Evolutionary conservation across 2,329 filamentous ascomycete species (phyloP).

Genomic region (Diaporthe citrichinensis): DNA sequence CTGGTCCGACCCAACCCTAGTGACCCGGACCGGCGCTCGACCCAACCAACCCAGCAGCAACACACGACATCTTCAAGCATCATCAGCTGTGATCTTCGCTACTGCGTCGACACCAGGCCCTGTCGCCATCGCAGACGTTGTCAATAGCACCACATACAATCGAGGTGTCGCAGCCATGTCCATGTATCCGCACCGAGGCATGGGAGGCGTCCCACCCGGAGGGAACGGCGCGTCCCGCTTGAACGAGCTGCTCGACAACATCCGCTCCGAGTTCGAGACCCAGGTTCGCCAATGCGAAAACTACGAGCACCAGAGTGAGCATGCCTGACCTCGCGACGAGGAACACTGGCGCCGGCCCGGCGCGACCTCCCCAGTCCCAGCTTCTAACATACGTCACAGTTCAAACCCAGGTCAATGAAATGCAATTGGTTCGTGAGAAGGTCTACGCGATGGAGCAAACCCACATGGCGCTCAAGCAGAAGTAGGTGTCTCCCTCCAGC

Average conservation of each 20-base stretch:
- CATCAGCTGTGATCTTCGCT: background rate
- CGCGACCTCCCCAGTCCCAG: conserved; percentile 27
- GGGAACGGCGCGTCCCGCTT: conserved; percentile 73
- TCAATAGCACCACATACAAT: conserved; percentile 3
- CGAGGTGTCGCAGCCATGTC: conserved; percentile 62
- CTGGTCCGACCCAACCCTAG: conserved; percentile 4
- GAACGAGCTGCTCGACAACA: conserved; percentile 91
- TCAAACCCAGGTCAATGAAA: conserved; percentile 90
- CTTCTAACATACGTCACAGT: conserved; percentile 68
- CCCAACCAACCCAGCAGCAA: background rate
- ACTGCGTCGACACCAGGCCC: background rate
- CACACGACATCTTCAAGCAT: background rate
- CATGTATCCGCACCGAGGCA: conserved; percentile 93
- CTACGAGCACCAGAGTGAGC: conserved; percentile 91
- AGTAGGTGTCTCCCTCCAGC: conserved; percentile 70
- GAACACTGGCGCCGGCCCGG: background rate
- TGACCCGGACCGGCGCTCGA: conserved; percentile 2
- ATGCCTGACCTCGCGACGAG: conserved; percentile 21
- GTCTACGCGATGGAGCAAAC: conserved; percentile 93
- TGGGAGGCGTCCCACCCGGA: conserved; percentile 76
- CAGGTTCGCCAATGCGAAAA: conserved; percentile 86
- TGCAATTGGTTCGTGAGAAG: conserved; percentile 93
- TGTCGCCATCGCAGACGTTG: background rate
- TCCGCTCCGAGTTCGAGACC: conserved; percentile 91
- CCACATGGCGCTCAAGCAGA: conserved; percentile 89